Conservation (phyloP, 192 early-diverging fungal species). For the Coemansia sp. region DNA sequence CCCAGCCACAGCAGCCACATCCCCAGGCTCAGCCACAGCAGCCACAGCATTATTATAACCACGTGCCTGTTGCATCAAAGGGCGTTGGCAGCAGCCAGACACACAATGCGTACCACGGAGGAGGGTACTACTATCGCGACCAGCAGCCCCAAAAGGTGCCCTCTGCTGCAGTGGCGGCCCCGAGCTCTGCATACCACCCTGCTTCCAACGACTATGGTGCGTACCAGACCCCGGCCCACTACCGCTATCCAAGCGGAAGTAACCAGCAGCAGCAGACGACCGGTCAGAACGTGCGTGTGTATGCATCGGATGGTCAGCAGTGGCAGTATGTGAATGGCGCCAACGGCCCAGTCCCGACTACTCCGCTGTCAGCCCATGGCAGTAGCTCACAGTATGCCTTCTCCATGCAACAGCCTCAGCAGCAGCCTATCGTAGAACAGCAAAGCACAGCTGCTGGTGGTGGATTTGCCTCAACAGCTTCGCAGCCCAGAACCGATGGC, state of each 20-base stretch:
- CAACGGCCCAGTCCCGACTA: neutral
- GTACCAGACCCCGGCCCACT: neutral
- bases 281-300: slow-evolving; percentile 4
- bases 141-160: slow-evolving; percentile 19
- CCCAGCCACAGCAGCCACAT: slow-evolving; percentile 12
- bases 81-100: neutral
- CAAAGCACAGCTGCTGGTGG: neutral
- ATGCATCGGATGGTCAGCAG: slow-evolving; percentile 3
- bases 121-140: slow-evolving; percentile 38
- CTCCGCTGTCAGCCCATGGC: slow-evolving; percentile 7
- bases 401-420: slow-evolving; percentile 4
- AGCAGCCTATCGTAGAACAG: slow-evolving; percentile 11
- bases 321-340: slow-evolving; percentile 7
- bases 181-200: neutral
- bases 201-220: neutral
- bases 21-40: slow-evolving; percentile 10
- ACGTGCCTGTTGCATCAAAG: neutral
- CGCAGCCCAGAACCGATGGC: slow-evolving; percentile 19
- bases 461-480: slow-evolving; percentile 5
- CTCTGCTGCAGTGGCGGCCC: neutral
- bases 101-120: neutral
- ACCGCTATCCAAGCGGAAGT: neutral
- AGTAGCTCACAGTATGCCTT: neutral
- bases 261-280: slow-evolving; percentile 1
- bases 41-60: slow-evolving; percentile 9